Percentiles rank a stretch among this genome's conserved stretches.
phyloP scores from a whole-genome alignment of 2,329 filamentous ascomycete genomes.

The Ilyonectria destructans region DNA sequence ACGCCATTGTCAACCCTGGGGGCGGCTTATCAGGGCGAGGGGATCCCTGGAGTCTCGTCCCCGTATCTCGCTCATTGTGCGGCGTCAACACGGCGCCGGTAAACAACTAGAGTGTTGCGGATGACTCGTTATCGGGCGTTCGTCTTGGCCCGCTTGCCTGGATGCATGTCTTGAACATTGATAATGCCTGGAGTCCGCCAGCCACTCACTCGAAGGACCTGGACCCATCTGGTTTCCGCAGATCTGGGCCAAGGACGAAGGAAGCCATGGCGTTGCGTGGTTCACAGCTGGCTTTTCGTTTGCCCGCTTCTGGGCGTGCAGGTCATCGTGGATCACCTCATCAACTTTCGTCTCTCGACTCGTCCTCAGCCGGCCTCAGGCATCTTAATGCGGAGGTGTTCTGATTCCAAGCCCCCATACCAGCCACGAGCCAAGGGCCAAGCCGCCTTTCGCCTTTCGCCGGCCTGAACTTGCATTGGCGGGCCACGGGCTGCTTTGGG shows the following conservation, averaged over 20 bases:
- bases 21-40: constrained; percentile 37
- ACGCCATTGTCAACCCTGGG: constrained; percentile 27
- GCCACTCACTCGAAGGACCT: background rate
- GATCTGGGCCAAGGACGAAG: background rate
- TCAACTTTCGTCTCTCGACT: background rate
- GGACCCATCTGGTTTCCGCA: background rate
- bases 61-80: background rate
- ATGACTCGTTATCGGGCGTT: background rate
- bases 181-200: constrained; percentile 19
- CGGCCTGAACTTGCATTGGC: constrained; percentile 27
- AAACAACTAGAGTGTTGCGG: background rate
- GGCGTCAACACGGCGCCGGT: background rate
- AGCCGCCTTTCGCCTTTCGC: background rate
- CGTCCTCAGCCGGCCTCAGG: background rate
- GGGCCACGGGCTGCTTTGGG: constrained; percentile 7
- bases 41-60: constrained; percentile 8
- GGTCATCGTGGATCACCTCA: constrained; percentile 6
- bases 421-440: background rate
- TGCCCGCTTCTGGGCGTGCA: constrained; percentile 3
- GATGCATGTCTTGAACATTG: constrained; percentile 18
- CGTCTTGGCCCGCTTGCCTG: constrained; percentile 10
- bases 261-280: background rate
- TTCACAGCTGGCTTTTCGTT: background rate
- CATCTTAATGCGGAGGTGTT: background rate
- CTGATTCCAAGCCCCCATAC: background rate